Evolutionary conservation across 2,329 filamentous ascomycete species (phyloP).

Genomic region (Scedosporium minutisporum): DNA sequence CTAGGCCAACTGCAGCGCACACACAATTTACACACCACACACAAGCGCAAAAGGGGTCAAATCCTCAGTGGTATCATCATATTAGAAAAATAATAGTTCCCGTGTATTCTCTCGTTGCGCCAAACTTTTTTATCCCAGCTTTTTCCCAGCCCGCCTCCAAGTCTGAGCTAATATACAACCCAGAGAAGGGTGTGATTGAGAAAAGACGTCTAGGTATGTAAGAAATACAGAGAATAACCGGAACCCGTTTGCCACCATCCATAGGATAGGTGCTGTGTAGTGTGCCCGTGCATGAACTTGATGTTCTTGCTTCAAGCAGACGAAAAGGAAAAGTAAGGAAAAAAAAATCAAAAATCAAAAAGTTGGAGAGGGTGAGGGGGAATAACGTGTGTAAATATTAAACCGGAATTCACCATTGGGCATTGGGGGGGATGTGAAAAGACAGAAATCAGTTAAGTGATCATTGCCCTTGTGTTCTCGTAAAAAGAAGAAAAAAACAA

Average conservation of each 20-base stretch:
- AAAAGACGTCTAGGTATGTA: constrained; percentile 12
- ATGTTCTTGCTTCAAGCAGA: neutral
- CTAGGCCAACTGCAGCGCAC: too few relatives aligned
- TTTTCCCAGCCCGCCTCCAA: constrained; percentile 18
- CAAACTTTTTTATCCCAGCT: constrained; percentile 17
- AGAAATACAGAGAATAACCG: constrained; percentile 22
- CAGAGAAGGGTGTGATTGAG: constrained; percentile 22
- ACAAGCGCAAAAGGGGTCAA: too few relatives aligned
- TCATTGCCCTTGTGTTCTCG: constrained; percentile 7
- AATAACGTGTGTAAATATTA: constrained; percentile 13
- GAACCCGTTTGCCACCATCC: constrained; percentile 1
- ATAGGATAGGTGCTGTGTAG: neutral
- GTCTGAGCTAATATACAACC: constrained; percentile 27
- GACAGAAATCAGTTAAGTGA: constrained; percentile 11
- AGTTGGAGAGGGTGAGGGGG: constrained; percentile 8
- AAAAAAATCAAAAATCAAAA: neutral
- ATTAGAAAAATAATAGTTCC: constrained; percentile 16
- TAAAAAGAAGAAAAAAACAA: constrained; percentile 3
- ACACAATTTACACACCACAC: too few relatives aligned
- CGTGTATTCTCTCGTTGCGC: constrained; percentile 23
- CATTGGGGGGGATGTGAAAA: constrained; percentile 10
- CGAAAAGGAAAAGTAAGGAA: neutral
- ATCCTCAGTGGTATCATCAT: neutral
- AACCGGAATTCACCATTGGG: constrained; percentile 13
- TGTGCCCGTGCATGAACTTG: neutral